Conservation (phyloP, 768 basidiomycete genomes). For the Nidularia pulvinata region DNA sequence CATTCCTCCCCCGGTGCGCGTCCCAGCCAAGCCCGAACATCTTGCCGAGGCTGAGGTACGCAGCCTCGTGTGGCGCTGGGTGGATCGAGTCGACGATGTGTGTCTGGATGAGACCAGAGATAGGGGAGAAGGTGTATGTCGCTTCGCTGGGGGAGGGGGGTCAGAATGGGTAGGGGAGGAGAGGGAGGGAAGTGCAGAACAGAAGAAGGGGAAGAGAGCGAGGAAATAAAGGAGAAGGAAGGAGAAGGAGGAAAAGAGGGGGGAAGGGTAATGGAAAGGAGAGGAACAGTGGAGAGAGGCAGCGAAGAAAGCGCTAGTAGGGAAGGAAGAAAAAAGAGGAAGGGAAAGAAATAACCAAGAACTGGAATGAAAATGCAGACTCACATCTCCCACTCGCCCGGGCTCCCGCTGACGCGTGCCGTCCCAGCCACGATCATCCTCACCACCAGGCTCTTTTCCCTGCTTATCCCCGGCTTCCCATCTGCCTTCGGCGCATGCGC, state of each 20-base stretch:
- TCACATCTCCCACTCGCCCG: slow-evolving; percentile 75
- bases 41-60: slow-evolving; percentile 53
- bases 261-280: no score
- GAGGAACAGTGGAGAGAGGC: no score
- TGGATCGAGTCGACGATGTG: slow-evolving; percentile 78
- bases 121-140: slow-evolving; percentile 73
- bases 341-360: no score
- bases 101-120: slow-evolving; percentile 58
- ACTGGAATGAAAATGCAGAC: slow-evolving; percentile 21
- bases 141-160: slow-evolving; percentile 45
- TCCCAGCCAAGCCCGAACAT: slow-evolving; percentile 30
- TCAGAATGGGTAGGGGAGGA: slow-evolving; percentile 1
- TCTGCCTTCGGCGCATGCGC: slow-evolving; percentile 1
- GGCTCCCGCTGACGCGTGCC: slow-evolving; percentile 61
- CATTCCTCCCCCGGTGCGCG: slow-evolving; percentile 5
- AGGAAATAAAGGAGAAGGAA: no score
- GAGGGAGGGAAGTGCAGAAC: no score
- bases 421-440: slow-evolving; percentile 55
- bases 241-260: no score
- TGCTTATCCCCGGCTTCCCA: slow-evolving; percentile 22
- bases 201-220: no score
- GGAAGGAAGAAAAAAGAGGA: no score
- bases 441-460: slow-evolving; percentile 62
- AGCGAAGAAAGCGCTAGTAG: no score
- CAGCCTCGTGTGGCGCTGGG: slow-evolving; percentile 72